Evolutionary conservation across 257 asterid species (phyloP), one percentile per base, ranked within the genome.

Genomic region (Fraxinus anomala): DNA sequence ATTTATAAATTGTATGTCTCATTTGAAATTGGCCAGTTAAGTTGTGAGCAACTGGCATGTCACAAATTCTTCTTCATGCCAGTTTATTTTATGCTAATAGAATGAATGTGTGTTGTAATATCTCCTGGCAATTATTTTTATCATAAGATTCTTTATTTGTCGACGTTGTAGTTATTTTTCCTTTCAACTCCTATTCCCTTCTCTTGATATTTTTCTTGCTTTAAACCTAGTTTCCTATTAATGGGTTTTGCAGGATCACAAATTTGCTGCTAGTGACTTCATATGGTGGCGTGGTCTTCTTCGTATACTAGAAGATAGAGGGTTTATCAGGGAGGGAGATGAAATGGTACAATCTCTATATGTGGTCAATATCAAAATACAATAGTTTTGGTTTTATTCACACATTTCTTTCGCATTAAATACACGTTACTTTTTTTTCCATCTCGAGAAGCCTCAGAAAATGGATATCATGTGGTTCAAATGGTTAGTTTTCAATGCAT

Each of bases 221-320:
- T 39, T 59, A 47, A 73, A 44, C 19, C 71, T 39, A 75, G 79
- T 49, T 40, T 63, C 77, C 70, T 13, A 24, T 74, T 77, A 19
- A 67, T 51, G 39, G 76, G 69, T 72, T 56, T 42, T 78, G 86
- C 86, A 92, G 97, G 80, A 86, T 81, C 86, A 68, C 36, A 85
- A 80, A 65, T 92, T 86, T 82, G 83, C 86, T 76, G 75, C 89
- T 26, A 88, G 87, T 85, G 96, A 92, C 80, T 77, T 89, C 81
- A 68, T 81, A 73, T 90, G 97, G 97, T 92, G 97, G 97, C 88
- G 83, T 61, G 91, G 96, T 77, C 92, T 92, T 77, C 87, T 89
- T 77, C 96, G 97, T 79, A 34, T 92, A 73, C 82, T 90, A 84
- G 89, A 89, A 84, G 90, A 86, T 73, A 86, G 87, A 85, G 92